These are phyloP conservation scores for Penicillium canariense DNA, from an alignment of 495 filamentous ascomycete genomes.

Conservation along the genomic window DNA sequence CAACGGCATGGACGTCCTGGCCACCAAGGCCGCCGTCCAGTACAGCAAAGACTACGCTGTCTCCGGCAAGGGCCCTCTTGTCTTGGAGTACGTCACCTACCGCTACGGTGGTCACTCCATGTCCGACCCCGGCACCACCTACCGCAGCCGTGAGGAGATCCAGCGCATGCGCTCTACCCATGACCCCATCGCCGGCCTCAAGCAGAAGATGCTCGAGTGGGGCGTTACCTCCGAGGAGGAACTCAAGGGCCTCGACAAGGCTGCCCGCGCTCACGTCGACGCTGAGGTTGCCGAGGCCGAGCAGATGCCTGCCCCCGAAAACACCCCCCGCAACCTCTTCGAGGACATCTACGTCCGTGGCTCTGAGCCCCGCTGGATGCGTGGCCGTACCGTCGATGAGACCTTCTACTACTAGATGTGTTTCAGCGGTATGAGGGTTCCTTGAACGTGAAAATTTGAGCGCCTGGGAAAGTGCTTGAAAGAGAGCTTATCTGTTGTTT, in stretches of 20 bases:
- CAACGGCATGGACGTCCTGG: slow-evolving; percentile 99
- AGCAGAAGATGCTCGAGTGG: slow-evolving; percentile 98
- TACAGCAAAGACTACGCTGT: slow-evolving; percentile 84
- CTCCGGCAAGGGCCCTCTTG: slow-evolving; percentile 83
- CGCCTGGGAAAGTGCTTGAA: slow-evolving; percentile 13
- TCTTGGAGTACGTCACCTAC: slow-evolving; percentile 99
- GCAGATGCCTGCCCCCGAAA: slow-evolving; percentile 75
- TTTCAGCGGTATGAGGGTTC: slow-evolving; percentile 1
- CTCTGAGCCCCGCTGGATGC: slow-evolving; percentile 84
- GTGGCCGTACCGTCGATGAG: slow-evolving; percentile 88
- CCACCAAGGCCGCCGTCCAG: slow-evolving; percentile 91
- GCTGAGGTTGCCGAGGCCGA: slow-evolving; percentile 89
- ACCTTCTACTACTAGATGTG: slow-evolving; percentile 75
- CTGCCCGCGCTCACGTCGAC: slow-evolving; percentile 78
- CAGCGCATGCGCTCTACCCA: slow-evolving; percentile 98
- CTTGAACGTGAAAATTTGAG: background rate
- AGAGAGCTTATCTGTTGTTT: slow-evolving; percentile 9
- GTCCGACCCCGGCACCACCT: slow-evolving; percentile 98
- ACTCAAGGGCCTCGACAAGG: slow-evolving; percentile 92
- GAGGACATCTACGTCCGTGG: slow-evolving; percentile 98
- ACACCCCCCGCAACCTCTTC: slow-evolving; percentile 74
- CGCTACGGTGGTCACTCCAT: slow-evolving; percentile 98
- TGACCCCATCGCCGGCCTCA: slow-evolving; percentile 96
- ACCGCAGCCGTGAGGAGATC: slow-evolving; percentile 98
- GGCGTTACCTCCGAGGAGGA: slow-evolving; percentile 89